These are phyloP conservation scores for Rhizophora mangle DNA, from an alignment of 345 rosid species.

Conservation along the genomic window DNA sequence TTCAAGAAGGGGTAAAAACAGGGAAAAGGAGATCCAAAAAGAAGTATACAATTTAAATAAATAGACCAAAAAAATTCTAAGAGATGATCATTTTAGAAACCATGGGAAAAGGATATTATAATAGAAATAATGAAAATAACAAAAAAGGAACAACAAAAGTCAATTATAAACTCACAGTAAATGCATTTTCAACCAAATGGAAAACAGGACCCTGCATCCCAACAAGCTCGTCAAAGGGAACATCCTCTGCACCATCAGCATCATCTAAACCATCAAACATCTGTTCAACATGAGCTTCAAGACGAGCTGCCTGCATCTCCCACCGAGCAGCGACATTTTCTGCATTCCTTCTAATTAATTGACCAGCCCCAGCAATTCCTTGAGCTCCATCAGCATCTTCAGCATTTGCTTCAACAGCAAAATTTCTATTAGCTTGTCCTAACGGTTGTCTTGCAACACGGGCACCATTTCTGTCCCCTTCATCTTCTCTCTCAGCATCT, in stretches of 20 bases:
- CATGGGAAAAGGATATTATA: not conserved
- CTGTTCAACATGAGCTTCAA: slow-evolving; percentile 98
- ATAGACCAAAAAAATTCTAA: not conserved
- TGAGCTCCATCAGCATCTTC: slow-evolving; percentile 79
- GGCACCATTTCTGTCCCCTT: slow-evolving; percentile 86
- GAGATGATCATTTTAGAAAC: not conserved
- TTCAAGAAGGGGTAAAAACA: not conserved
- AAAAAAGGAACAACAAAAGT: not conserved
- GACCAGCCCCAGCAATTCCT: slow-evolving; percentile 80
- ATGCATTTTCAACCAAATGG: slow-evolving; percentile 99
- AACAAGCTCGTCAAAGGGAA: slow-evolving; percentile 97
- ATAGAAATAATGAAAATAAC: slow-evolving; percentile 1
- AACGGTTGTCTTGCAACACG: slow-evolving; percentile 74
- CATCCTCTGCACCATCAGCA: slow-evolving; percentile 99
- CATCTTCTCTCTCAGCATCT: slow-evolving; percentile 92
- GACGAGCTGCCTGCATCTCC: slow-evolving; percentile 99
- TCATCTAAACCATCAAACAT: slow-evolving; percentile 99
- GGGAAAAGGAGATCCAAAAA: not conserved
- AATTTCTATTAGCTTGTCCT: slow-evolving; percentile 75
- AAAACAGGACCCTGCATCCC: slow-evolving; percentile 99
- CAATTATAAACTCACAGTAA: slow-evolving; percentile 62
- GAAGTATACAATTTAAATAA: not conserved
- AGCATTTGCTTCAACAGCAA: slow-evolving; percentile 69
- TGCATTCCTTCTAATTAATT: slow-evolving; percentile 71
- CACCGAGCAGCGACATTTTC: slow-evolving; percentile 96